phyloP scores from a whole-genome alignment of 2,329 filamentous ascomycete species.

The Berkeleyomyces basicola region DNA sequence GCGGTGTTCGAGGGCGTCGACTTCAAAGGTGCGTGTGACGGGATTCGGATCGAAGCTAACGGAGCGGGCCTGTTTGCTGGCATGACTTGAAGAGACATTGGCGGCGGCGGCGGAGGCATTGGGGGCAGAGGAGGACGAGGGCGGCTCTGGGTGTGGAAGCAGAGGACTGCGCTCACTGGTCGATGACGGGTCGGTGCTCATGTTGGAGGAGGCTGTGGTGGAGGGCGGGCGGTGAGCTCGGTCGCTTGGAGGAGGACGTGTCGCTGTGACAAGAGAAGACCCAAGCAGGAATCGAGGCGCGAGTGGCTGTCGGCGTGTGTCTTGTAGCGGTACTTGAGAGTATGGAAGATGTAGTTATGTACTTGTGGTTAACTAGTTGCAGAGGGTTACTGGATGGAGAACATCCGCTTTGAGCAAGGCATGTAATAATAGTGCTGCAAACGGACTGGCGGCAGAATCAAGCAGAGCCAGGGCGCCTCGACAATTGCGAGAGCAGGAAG shows the following conservation, averaged over 20 bases:
- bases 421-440: background rate
- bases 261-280: too few species aligned
- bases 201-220: background rate
- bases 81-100: constrained; percentile 15
- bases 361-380: background rate
- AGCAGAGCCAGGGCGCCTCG: background rate
- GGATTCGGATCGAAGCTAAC: constrained; percentile 66
- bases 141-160: constrained; percentile 2
- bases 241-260: background rate
- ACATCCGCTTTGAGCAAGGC: background rate
- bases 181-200: constrained; percentile 8
- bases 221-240: background rate
- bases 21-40: constrained; percentile 43
- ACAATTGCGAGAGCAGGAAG: background rate
- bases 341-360: background rate
- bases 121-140: constrained; percentile 2
- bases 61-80: constrained; percentile 34
- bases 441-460: background rate
- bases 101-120: background rate
- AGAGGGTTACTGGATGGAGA: background rate
- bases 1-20: constrained; percentile 23
- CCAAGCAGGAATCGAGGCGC: too few species aligned
- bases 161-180: constrained; percentile 10
- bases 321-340: background rate
- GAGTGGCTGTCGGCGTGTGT: too few species aligned